Evolutionary conservation across 805 yeast genomes (phyloP).

Genomic region (Saccharomycopsis fermentans): DNA sequence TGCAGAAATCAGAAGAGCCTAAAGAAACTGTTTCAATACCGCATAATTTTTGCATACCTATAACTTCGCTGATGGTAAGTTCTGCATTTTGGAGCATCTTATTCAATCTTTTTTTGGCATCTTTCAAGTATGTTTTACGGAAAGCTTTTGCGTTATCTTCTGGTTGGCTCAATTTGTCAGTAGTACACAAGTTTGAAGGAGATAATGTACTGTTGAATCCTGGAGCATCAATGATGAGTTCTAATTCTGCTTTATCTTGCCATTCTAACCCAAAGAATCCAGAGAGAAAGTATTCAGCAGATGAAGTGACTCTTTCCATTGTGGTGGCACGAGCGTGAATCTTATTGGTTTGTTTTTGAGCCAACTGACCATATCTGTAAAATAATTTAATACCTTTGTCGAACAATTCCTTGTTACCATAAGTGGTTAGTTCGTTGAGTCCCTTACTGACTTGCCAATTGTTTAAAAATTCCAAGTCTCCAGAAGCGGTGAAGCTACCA

Average conservation of each 20-base stretch:
- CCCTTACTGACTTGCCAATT: conserved; percentile 26
- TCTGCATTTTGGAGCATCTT: conserved; percentile 28
- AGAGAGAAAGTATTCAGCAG: conserved; percentile 36
- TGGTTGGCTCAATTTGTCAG: background rate
- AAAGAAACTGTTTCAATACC: conserved; percentile 64
- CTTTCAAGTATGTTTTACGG: background rate
- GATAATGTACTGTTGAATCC: conserved; percentile 18
- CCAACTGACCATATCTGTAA: conserved; percentile 16
- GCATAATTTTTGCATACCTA: conserved; percentile 47
- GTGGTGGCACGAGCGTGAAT: conserved; percentile 27
- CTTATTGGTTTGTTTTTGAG: conserved; percentile 6
- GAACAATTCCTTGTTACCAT: conserved; percentile 17
- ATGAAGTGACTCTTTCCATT: conserved; percentile 37
- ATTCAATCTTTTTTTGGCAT: conserved; percentile 1
- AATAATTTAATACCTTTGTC: conserved; percentile 15
- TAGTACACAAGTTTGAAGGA: conserved; percentile 7
- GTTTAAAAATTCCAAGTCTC: conserved; percentile 44
- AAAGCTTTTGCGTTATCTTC: background rate
- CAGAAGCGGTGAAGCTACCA: conserved; percentile 26
- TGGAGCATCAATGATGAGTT: conserved; percentile 13
- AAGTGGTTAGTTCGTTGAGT: conserved; percentile 8
- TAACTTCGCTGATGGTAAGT: conserved; percentile 32
- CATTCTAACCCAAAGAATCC: conserved; percentile 35
- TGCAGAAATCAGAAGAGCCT: conserved; percentile 60
- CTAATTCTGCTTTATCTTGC: conserved; percentile 16